Conservation (phyloP, 306 rosid species). For the Clitoria ternatea region DNA sequence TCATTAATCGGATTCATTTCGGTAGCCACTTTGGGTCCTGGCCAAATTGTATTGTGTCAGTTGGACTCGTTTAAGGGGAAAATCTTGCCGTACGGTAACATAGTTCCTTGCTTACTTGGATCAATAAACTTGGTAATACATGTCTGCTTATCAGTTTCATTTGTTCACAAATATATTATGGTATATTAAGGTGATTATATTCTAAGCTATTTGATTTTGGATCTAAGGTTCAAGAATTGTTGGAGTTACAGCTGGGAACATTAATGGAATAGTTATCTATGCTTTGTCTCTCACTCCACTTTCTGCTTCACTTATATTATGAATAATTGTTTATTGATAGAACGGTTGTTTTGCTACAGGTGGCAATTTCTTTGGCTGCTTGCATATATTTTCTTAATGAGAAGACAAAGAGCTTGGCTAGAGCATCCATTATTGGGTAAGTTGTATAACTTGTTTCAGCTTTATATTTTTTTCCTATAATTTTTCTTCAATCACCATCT, state of each 20-base stretch:
- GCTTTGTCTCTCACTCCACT: background rate
- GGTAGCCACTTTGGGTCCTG: background rate
- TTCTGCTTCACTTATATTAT: background rate
- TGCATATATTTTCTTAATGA: slow-evolving; percentile 95
- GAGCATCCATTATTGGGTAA: slow-evolving; percentile 83
- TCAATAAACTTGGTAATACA: background rate
- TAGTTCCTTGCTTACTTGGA: background rate
- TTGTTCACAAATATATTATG: background rate
- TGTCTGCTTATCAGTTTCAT: background rate
- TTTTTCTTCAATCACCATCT: background rate
- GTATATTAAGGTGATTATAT: background rate
- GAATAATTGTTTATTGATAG: background rate
- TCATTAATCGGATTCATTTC: too few relatives aligned
- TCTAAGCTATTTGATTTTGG: slow-evolving; percentile 9
- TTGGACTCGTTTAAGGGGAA: background rate
- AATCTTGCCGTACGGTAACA: background rate
- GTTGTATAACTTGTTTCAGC: slow-evolving; percentile 15
- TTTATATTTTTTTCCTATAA: background rate
- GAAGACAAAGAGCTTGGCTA: slow-evolving; percentile 85
- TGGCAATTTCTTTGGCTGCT: slow-evolving; percentile 91
- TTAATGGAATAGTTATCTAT: background rate
- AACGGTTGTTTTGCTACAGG: slow-evolving; percentile 45
- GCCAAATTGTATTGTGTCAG: background rate
- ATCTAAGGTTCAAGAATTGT: background rate
- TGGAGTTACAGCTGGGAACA: background rate